Evolutionary conservation across 441 rosid species (phyloP), one percentile per base, ranked within the genome.

Genomic region (Metrosideros polymorpha): DNA sequence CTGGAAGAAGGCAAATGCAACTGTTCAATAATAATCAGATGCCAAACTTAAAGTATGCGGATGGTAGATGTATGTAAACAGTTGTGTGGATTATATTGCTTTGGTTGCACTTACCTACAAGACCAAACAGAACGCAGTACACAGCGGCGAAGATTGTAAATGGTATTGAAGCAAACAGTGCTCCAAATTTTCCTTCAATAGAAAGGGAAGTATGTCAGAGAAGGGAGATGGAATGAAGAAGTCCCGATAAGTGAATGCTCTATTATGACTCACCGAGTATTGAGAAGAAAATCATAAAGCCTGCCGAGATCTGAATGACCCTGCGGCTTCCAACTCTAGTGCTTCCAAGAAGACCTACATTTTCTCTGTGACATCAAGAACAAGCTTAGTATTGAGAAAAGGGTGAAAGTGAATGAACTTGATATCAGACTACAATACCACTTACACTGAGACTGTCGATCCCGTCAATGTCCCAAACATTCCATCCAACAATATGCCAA

Each of bases 241-340:
- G 19, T 57, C 29, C 35, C n/a, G n/a, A 43, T 75, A 84, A 6
- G 7, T 35, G 10, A 50, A 83, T 29, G 45, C 86, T 50, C 27
- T 52, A 66, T 57, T 52, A 66, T 57, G 52, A 76, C 93, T 89
- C 79, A 97, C 99, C 99, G 83, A 98, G 90, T 88, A 98, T 93
- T 56, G 99, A 95, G 95, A 98, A 97, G 91, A 98, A 97, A 90
- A 98, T 97, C 99, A 98, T 98, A 88, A 98, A 98, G 84, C 99
- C 98, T 76, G 99, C 97, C 54, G 99, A 93, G 87, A 98, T 97
- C 91, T 98, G 99, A 89, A 98, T 94, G 76, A 94, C 98, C 91
- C 99, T 94, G 84, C 99, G 99, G 91, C 99, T 98, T 50, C 99
- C 99, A 53, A 98, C 99, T 35, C 98, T 90, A n/a, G 99, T 98